Percentiles rank a stretch among this genome's conserved stretches.
Evolutionary conservation across 441 rosid species (phyloP).

Genomic region (Adansonia gregorii): DNA sequence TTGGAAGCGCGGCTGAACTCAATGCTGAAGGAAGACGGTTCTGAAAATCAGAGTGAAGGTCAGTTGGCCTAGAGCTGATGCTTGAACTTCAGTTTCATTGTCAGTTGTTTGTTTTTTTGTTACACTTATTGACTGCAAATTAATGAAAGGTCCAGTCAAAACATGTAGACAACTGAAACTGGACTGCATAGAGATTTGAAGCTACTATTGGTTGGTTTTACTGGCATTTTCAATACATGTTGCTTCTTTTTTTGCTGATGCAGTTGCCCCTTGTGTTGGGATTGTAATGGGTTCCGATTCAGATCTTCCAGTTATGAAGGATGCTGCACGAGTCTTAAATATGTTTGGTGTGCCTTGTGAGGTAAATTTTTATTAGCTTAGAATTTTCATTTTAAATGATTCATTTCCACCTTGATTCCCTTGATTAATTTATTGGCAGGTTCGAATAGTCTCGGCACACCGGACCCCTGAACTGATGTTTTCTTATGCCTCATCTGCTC

Average conservation of each 20-base stretch:
- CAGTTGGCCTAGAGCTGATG: conserved; percentile 21
- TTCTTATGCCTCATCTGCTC: conserved; percentile 76
- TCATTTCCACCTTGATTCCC: conserved; percentile 19
- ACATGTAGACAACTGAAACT: background rate
- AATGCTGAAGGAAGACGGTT: conserved; percentile 54
- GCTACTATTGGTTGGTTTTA: conserved; percentile 13
- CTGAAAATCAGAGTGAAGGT: conserved; percentile 48
- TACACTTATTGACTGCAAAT: background rate
- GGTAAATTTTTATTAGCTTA: conserved; percentile 42
- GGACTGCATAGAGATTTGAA: conserved; percentile 12
- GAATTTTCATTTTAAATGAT: background rate
- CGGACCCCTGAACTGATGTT: conserved; percentile 90
- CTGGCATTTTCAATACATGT: conserved; percentile 2
- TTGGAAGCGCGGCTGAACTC: conserved; percentile 63
- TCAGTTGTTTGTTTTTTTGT: conserved; percentile 14
- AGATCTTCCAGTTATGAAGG: conserved; percentile 97
- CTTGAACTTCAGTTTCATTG: background rate
- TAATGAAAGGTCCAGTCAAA: conserved; percentile 17
- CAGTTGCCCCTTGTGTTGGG: conserved; percentile 77
- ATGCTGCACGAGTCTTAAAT: conserved; percentile 71
- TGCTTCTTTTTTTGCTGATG: conserved; percentile 30
- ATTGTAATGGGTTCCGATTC: conserved; percentile 98
- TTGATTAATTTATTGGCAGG: conserved; percentile 44
- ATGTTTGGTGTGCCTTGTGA: conserved; percentile 75
- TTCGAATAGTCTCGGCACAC: conserved; percentile 87